These are phyloP conservation scores for Verruconis gallopava DNA, from an alignment of 2,329 filamentous ascomycete species.

Conservation along the genomic window DNA sequence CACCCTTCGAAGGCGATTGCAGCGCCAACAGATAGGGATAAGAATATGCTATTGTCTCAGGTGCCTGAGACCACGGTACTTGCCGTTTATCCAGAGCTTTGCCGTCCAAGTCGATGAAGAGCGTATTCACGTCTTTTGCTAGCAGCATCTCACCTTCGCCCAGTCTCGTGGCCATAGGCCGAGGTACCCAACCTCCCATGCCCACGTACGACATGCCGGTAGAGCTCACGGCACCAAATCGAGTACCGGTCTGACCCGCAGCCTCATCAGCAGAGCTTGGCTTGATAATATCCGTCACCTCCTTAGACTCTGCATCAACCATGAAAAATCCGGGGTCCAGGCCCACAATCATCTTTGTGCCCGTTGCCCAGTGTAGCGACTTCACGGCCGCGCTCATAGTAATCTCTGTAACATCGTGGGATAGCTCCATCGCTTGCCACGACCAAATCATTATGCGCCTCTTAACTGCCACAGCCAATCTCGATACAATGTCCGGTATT, in stretches of 20 bases:
- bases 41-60: conserved; percentile 86
- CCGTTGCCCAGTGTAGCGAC: conserved; percentile 81
- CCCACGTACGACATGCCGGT: conserved; percentile 96
- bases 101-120: conserved; percentile 78
- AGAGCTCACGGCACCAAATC: conserved; percentile 72
- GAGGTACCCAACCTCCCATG: conserved; percentile 80
- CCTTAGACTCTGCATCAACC: conserved; percentile 65
- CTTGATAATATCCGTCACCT: conserved; percentile 65
- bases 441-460: conserved; percentile 80
- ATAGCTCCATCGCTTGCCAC: conserved; percentile 90
- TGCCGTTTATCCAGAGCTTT: conserved; percentile 73
- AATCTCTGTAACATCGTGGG: conserved; percentile 56
- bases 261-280: conserved; percentile 58
- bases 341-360: conserved; percentile 75
- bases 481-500: conserved; percentile 84
- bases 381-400: conserved; percentile 72
- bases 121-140: conserved; percentile 94
- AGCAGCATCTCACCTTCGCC: conserved; percentile 74
- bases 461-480: conserved; percentile 86
- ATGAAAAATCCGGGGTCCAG: conserved; percentile 86
- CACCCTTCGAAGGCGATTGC: conserved; percentile 69
- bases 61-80: conserved; percentile 81
- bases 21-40: conserved; percentile 90
- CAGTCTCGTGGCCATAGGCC: conserved; percentile 72
- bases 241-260: conserved; percentile 50